Percentiles rank a stretch among this genome's conserved stretches.
Evolutionary conservation across 352 stramenopile genomes (phyloP).

Genomic region (Phytopythium ostracodes): DNA sequence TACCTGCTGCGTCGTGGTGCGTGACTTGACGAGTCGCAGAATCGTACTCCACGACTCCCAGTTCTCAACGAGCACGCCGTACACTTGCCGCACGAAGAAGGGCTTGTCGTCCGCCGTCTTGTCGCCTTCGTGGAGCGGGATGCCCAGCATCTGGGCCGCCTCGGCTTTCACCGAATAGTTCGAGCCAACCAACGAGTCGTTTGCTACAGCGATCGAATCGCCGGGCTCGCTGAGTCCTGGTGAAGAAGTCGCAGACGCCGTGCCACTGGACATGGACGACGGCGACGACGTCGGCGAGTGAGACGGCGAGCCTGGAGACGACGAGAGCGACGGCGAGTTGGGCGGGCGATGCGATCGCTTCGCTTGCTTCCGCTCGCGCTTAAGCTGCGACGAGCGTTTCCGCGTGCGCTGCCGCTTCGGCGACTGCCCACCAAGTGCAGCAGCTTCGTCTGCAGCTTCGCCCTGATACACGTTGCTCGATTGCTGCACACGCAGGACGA

Average conservation of each 20-base stretch:
- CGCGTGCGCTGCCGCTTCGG: slow-evolving; percentile 76
- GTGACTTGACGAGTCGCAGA: slow-evolving; percentile 69
- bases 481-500: slow-evolving; percentile 14
- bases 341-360: slow-evolving; percentile 61
- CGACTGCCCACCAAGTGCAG: slow-evolving; percentile 65
- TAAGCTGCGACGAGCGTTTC: slow-evolving; percentile 83
- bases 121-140: slow-evolving; percentile 63
- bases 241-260: slow-evolving; percentile 50
- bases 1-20: slow-evolving; percentile 69
- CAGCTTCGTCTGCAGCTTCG: slow-evolving; percentile 83
- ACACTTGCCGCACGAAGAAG: slow-evolving; percentile 67
- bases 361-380: slow-evolving; percentile 71
- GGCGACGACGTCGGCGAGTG: slow-evolving; percentile 54
- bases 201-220: slow-evolving; percentile 40
- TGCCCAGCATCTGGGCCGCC: slow-evolving; percentile 69
- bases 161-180: slow-evolving; percentile 83
- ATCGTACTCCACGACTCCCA: slow-evolving; percentile 85
- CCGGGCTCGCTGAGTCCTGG: slow-evolving; percentile 60
- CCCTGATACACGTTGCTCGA: slow-evolving; percentile 82
- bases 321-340: slow-evolving; percentile 65
- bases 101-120: slow-evolving; percentile 45
- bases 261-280: slow-evolving; percentile 48
- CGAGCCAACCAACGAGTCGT: slow-evolving; percentile 48
- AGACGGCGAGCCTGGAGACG: slow-evolving; percentile 66
- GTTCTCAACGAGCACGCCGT: slow-evolving; percentile 78